Percentiles rank a stretch among this genome's conserved stretches.
Conservation (phyloP, 225 moss, liverwort and hornwort species). For the Anthoceros angustus region DNA sequence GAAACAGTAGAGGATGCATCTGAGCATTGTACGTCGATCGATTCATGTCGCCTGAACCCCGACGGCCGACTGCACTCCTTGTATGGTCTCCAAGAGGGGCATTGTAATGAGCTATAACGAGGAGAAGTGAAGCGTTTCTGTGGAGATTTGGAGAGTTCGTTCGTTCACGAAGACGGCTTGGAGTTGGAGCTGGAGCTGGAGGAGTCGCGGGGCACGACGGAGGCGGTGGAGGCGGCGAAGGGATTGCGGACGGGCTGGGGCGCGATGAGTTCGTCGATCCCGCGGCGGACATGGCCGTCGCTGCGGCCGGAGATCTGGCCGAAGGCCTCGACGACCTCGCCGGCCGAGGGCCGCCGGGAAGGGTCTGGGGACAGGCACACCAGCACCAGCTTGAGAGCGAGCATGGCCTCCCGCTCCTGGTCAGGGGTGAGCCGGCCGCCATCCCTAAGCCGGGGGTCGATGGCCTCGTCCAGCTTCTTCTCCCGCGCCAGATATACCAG, state of each 20-base stretch:
- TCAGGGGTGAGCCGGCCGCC: constrained; percentile 16
- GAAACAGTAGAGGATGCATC: no score
- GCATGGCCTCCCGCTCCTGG: constrained; percentile 29
- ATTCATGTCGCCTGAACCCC: no score
- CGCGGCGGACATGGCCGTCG: not conserved
- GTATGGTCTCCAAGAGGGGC: no score
- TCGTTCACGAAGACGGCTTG: no score
- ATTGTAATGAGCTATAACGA: no score
- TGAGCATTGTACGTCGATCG: no score
- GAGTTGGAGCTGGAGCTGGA: not conserved
- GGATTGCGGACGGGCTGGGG: not conserved
- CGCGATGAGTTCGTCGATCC: not conserved
- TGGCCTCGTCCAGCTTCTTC: constrained; percentile 22
- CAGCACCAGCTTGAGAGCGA: constrained; percentile 11
- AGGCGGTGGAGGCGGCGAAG: not conserved
- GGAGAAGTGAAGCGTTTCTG: no score
- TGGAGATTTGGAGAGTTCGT: no score
- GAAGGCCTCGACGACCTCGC: not conserved
- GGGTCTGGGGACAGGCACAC: not conserved
- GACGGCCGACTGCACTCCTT: no score
- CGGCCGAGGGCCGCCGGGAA: not conserved
- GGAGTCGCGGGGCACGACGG: not conserved
- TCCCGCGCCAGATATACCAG: constrained; percentile 23
- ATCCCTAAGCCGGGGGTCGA: constrained; percentile 20
- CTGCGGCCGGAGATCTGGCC: not conserved